A percentile compares a stretch with the other conserved stretches of the same genome.
Conservation (phyloP, 352 stramenopile genomes). For the Phytopythium kandeliae region DNA sequence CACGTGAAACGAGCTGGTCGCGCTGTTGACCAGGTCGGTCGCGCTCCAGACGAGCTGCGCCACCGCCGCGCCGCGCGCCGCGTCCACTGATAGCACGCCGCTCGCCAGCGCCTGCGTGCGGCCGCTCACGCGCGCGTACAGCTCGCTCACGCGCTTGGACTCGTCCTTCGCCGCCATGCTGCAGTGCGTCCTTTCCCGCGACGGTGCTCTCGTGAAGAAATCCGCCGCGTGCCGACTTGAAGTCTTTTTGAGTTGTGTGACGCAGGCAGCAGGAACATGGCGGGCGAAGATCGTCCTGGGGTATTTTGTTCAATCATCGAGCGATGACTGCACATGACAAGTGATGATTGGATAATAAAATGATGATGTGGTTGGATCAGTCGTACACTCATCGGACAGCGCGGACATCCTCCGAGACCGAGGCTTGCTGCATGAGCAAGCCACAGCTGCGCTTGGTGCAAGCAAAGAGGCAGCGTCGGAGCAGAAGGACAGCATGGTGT, state of each 20-base stretch:
- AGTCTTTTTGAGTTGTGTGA: background rate
- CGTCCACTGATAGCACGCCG: slow-evolving; percentile 31
- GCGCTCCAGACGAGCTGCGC: slow-evolving; percentile 58
- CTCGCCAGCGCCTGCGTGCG: slow-evolving; percentile 43
- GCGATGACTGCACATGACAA: too few relatives aligned
- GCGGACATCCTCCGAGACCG: too few relatives aligned
- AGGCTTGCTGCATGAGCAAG: too few relatives aligned
- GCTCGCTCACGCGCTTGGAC: slow-evolving; percentile 24
- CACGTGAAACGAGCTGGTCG: slow-evolving; percentile 46
- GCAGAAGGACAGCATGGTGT: background rate
- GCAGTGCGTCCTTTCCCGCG: background rate
- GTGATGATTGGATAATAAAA: background rate
- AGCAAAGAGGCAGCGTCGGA: background rate
- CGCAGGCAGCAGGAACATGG: background rate
- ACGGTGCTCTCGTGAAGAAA: background rate
- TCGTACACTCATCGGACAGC: background rate
- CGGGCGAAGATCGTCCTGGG: background rate
- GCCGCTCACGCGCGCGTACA: slow-evolving; percentile 41
- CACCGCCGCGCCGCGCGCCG: slow-evolving; percentile 12
- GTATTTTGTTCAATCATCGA: background rate
- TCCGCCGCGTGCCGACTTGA: background rate
- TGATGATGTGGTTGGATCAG: background rate
- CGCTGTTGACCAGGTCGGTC: slow-evolving; percentile 52
- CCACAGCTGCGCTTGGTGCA: too few relatives aligned
- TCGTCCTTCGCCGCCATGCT: background rate